phyloP scores from a whole-genome alignment of 192 early-diverging fungal species.

The Rhizoclosmatium sp. region DNA sequence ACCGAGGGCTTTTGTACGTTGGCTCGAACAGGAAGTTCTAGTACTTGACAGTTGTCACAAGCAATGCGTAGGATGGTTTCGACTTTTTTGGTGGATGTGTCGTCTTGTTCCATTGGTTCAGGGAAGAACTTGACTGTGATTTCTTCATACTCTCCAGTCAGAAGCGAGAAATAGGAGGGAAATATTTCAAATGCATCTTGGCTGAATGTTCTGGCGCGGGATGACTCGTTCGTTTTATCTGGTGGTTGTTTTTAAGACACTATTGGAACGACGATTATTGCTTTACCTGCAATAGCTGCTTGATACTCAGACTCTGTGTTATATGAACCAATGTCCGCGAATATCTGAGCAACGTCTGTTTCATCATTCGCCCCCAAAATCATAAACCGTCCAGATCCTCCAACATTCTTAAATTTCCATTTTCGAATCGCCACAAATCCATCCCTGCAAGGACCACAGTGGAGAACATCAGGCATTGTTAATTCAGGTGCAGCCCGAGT shows the following conservation, averaged over 20 bases:
- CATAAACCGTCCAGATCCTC: constrained; percentile 55
- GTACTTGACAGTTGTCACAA: constrained; percentile 58
- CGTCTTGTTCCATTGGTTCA: neutral
- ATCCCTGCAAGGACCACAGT: constrained; percentile 56
- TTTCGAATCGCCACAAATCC: constrained; percentile 41
- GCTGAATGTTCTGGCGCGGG: constrained; percentile 5
- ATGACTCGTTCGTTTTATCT: constrained; percentile 7
- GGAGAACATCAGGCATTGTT: constrained; percentile 49
- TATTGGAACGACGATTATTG: neutral
- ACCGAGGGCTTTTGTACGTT: constrained; percentile 46
- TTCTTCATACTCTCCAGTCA: constrained; percentile 41
- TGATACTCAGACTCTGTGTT: constrained; percentile 4
- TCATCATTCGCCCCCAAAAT: constrained; percentile 35
- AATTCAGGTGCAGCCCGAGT: constrained; percentile 46
- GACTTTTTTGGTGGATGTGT: constrained; percentile 25
- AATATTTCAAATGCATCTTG: constrained; percentile 49
- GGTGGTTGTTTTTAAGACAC: neutral
- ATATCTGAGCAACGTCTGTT: constrained; percentile 44
- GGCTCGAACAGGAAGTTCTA: constrained; percentile 46
- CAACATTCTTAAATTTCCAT: constrained; percentile 52
- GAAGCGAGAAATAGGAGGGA: constrained; percentile 46
- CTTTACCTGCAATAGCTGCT: constrained; percentile 1
- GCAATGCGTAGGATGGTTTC: constrained; percentile 46
- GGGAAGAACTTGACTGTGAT: constrained; percentile 42
- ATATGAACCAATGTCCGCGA: constrained; percentile 35